These are phyloP conservation scores for Lichtheimia ornata DNA, from an alignment of 371 early-diverging fungal genomes.

Conservation along the genomic window DNA sequence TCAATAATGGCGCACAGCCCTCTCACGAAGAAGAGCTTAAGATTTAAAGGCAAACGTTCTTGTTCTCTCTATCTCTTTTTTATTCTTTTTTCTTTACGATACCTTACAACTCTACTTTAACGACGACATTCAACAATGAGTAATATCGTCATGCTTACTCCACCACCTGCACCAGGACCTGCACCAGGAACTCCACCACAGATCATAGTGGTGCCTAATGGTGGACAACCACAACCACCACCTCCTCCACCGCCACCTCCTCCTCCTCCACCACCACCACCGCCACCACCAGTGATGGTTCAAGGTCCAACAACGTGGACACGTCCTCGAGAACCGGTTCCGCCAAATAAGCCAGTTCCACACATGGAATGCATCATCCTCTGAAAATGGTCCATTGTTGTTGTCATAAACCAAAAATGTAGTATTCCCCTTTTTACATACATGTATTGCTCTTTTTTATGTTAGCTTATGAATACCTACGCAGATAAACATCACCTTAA, in stretches of 20 bases:
- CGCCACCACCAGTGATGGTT: constrained; percentile 4
- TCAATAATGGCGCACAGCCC: too few species aligned
- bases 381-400: neutral
- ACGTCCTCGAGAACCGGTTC: constrained; percentile 6
- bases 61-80: too few species aligned
- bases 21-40: too few species aligned
- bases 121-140: too few species aligned
- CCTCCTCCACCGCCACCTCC: constrained; percentile 10
- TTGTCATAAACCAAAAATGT: neutral
- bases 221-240: neutral
- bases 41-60: too few species aligned
- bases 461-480: neutral
- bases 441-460: neutral
- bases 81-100: too few species aligned
- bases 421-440: neutral
- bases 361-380: constrained; percentile 10
- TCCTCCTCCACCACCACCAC: neutral
- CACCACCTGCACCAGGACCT: too few species aligned
- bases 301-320: constrained; percentile 10
- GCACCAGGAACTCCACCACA: too few species aligned
- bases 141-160: too few species aligned
- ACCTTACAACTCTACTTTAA: too few species aligned
- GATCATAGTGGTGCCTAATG: neutral
- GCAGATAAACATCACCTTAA: too few species aligned
- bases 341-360: neutral